These are phyloP conservation scores for Sisymbrium altissimum DNA, from an alignment of 345 rosid genomes.

Conservation along the genomic window DNA sequence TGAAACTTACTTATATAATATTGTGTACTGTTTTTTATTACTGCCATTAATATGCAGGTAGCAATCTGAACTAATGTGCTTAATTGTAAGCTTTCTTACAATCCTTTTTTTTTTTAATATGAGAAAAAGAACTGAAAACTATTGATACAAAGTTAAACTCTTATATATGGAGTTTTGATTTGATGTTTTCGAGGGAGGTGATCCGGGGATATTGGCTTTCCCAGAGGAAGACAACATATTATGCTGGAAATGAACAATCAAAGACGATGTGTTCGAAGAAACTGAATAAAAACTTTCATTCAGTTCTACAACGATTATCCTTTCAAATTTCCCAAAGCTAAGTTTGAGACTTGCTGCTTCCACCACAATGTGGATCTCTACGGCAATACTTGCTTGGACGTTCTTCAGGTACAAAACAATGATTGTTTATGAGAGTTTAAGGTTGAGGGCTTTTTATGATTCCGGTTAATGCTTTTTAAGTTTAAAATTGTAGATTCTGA, in stretches of 20 bases:
- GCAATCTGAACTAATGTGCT: constrained; percentile 88
- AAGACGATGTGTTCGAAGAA: constrained; percentile 83
- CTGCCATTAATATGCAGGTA: constrained; percentile 54
- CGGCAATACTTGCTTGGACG: constrained; percentile 92
- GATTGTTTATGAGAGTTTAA: too few species aligned
- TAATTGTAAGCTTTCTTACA: constrained; percentile 59
- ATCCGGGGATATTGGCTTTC: constrained; percentile 86
- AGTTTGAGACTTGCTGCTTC: constrained; percentile 88
- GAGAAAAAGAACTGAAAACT: not conserved
- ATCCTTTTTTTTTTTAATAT: not conserved
- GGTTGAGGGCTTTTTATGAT: too few species aligned
- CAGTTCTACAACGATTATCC: constrained; percentile 80
- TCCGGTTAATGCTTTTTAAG: too few species aligned
- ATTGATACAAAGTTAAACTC: not conserved
- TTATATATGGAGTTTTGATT: not conserved
- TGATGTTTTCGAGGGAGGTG: constrained; percentile 60
- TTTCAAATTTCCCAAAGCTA: constrained; percentile 85
- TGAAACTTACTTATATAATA: too few species aligned
- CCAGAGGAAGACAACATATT: constrained; percentile 97
- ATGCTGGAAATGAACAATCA: constrained; percentile 91
- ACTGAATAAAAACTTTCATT: constrained; percentile 82
- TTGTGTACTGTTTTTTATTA: too few species aligned
- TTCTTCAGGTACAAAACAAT: constrained; percentile 83
- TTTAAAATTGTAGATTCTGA: too few species aligned
- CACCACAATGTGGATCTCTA: constrained; percentile 89